Evolutionary conservation across 129 eudicot genomes (phyloP).

Genomic region (Pseudognaphalium luteoalbum): DNA sequence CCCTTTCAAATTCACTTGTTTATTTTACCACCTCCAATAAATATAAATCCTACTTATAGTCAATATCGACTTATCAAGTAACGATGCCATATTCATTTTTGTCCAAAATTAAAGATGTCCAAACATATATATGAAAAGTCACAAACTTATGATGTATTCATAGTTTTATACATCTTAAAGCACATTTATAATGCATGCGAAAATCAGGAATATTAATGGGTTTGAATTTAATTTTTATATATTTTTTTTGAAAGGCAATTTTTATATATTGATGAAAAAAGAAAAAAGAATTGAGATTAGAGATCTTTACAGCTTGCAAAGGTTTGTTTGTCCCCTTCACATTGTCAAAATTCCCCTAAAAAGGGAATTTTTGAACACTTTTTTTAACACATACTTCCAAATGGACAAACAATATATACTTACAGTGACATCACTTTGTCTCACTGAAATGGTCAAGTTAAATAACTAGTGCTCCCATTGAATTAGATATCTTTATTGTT

Average conservation of each 20-base stretch:
- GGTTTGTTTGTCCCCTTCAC: slow-evolving; percentile 40
- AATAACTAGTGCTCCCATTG: too few species aligned
- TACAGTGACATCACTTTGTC: slow-evolving; percentile 33
- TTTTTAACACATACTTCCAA: slow-evolving; percentile 20
- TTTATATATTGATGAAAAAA: neutral
- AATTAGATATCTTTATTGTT: too few species aligned
- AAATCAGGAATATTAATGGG: slow-evolving; percentile 8
- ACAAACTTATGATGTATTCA: neutral
- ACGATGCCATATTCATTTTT: neutral
- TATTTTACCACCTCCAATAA: too few species aligned
- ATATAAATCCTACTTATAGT: too few species aligned
- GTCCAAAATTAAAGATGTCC: neutral
- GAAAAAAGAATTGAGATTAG: neutral
- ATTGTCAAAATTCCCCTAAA: slow-evolving; percentile 27
- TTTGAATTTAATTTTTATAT: neutral
- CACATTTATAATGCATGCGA: slow-evolving; percentile 18
- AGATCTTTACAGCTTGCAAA: slow-evolving; percentile 38
- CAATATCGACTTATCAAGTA: too few species aligned
- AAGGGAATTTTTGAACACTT: slow-evolving; percentile 23
- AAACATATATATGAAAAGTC: neutral
- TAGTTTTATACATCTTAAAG: neutral
- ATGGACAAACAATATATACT: slow-evolving; percentile 23
- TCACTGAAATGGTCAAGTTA: neutral
- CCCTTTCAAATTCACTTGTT: too few species aligned
- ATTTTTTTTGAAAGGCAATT: neutral